Base-by-base conservation (phyloP, 2,329 filamentous ascomycete genomes). In the Cladorrhinum sp. region DNA sequence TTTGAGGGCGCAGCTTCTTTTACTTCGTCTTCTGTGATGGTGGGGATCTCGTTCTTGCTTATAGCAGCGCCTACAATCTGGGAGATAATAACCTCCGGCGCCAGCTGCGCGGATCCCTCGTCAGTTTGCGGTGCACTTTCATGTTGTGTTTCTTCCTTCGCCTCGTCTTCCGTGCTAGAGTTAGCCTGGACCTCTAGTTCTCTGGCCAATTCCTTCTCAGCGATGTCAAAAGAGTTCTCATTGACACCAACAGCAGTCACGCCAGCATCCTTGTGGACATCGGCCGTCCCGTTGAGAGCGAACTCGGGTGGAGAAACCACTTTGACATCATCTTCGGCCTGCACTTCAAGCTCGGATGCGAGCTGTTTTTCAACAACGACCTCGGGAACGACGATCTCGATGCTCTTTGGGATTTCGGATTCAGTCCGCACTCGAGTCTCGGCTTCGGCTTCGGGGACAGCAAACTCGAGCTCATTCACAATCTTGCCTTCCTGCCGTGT, bases 281-380 rank as follows among this genome's bases (percentile, higher is more conserved):
- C 8, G 3, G 10, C 7, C 14, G 26, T 36, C 26, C 16, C 33
- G 14, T 52, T 28, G 21, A 28, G 42, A 16, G 42, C 8, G 3
- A 26, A 21, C 8, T 33, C 51, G 20, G 36, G 24, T 23, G 52
- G 24, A 14, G 39, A 48, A 7, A 55, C 26, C 20, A 50, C 14
- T 26, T 52, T 20, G 16, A 24, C 20, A 33, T 28, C 26, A n/a
- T 49, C 36, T 21, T 55, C 39, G 4, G n/a, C 51, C 36, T 53
- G 39, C 14, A 50, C 57, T 18, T 62, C 57, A 28, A 39, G 39
- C 23, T 26, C 50, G 18, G 50, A 30, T 30, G 54, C 54, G 33
- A 59, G 51, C 7, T 59, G 12, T n/a, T 58, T 46, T 26, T 42
- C 58, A 36, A 26, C 42, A 18, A 46, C 42, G 16, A 16, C n/a